Evolutionary conservation across 1,284 basidiomycete species (phyloP).

Genomic region (Leccinum griseonigrum): DNA sequence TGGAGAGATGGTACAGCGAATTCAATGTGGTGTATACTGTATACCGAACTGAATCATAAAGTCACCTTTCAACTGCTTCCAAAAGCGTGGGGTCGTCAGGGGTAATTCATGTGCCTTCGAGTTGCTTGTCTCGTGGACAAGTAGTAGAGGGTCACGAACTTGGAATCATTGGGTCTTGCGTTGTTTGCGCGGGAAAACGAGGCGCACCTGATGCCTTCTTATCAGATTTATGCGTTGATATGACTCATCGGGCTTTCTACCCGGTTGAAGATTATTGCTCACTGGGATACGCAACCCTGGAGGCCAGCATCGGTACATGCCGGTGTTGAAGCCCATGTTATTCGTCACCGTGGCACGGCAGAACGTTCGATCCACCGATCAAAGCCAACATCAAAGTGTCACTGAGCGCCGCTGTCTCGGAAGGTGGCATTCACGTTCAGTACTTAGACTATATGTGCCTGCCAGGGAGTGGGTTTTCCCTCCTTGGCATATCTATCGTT

Average conservation of each 20-base stretch:
- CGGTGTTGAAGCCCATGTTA: background rate
- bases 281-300: background rate
- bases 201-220: background rate
- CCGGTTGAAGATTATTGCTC: background rate
- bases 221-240: background rate
- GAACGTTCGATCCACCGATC: background rate
- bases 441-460: background rate
- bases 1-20: background rate
- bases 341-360: background rate
- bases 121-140: constrained; percentile 88
- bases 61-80: constrained; percentile 86
- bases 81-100: constrained; percentile 89
- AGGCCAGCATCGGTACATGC: background rate
- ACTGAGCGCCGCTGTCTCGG: background rate
- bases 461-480: background rate
- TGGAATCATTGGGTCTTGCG: background rate
- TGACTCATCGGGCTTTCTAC: background rate
- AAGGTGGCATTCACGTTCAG: background rate
- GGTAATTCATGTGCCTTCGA: constrained; percentile 98
- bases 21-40: background rate
- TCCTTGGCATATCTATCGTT: background rate
- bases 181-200: background rate
- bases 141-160: background rate
- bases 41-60: constrained; percentile 37
- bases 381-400: background rate